Conservation (phyloP, 2,329 filamentous ascomycete genomes). For the Verticillium longisporum region DNA sequence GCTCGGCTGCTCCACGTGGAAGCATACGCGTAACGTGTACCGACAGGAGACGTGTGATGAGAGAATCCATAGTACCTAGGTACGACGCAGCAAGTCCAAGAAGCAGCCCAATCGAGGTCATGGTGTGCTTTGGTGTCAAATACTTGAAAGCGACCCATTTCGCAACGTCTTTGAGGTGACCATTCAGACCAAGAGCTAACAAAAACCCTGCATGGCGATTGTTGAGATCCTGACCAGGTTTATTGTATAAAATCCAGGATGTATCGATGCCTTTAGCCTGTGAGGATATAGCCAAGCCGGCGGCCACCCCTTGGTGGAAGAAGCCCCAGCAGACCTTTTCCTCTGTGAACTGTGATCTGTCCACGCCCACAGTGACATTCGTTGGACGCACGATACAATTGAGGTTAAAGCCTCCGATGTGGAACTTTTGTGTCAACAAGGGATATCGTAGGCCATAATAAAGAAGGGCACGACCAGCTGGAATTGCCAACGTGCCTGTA, state of each 20-base stretch:
- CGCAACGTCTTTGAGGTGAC: conserved; percentile 86
- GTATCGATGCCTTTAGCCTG: conserved; percentile 92
- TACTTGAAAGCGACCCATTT: conserved; percentile 99
- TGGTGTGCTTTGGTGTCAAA: conserved; percentile 96
- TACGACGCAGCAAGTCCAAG: conserved; percentile 90
- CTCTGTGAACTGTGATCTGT: conserved; percentile 80
- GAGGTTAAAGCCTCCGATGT: conserved; percentile 83
- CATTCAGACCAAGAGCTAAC: conserved; percentile 84
- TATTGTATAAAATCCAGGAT: conserved; percentile 98
- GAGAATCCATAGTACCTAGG: conserved; percentile 92
- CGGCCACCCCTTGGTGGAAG: conserved; percentile 94
- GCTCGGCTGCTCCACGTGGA: conserved; percentile 82
- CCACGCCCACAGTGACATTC: conserved; percentile 88
- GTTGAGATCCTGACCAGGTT: conserved; percentile 75
- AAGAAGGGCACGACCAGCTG: conserved; percentile 78
- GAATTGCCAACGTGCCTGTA: conserved; percentile 79
- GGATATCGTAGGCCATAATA: conserved; percentile 85
- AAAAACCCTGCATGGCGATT: conserved; percentile 96
- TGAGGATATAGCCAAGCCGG: conserved; percentile 82
- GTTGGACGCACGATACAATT: conserved; percentile 88
- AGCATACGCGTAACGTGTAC: conserved; percentile 95
- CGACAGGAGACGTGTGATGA: conserved; percentile 87
- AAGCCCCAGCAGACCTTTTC: conserved; percentile 98
- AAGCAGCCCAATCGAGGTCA: conserved; percentile 96
- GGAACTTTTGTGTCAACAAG: conserved; percentile 85